Conservation (phyloP, 164 flowering plant species). For the Brasenia schreberi region DNA sequence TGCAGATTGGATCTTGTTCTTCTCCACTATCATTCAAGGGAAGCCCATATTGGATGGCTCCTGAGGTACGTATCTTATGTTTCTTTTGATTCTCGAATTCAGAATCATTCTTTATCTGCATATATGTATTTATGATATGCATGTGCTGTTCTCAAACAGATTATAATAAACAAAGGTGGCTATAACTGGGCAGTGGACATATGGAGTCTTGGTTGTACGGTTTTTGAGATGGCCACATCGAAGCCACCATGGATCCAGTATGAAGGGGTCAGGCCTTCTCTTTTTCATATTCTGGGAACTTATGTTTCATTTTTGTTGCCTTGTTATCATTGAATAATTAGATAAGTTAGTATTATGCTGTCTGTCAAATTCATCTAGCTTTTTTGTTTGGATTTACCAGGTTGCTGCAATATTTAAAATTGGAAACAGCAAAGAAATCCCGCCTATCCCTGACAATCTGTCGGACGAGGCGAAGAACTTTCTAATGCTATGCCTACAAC, state of each 20-base stretch:
- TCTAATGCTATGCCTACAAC: conserved; percentile 59
- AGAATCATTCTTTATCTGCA: background rate
- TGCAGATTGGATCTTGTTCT: conserved; percentile 45
- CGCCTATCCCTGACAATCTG: conserved; percentile 69
- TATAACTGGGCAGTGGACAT: conserved; percentile 85
- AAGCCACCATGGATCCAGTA: conserved; percentile 97
- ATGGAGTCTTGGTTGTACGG: conserved; percentile 97
- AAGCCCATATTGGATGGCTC: conserved; percentile 99
- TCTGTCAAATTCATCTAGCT: background rate
- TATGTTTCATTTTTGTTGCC: background rate
- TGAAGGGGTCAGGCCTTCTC: conserved; percentile 63
- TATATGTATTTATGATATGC: background rate
- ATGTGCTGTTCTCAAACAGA: conserved; percentile 26
- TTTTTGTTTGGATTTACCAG: conserved; percentile 23
- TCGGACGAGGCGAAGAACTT: conserved; percentile 72
- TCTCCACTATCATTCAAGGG: conserved; percentile 91
- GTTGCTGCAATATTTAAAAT: conserved; percentile 97
- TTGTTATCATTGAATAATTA: no score
- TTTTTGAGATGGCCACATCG: conserved; percentile 92
- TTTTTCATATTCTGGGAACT: background rate
- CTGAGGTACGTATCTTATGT: conserved; percentile 43
- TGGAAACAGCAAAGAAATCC: conserved; percentile 91
- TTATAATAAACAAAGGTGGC: conserved; percentile 78
- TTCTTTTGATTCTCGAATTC: background rate
- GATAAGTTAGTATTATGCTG: background rate